A percentile compares a stretch with the other conserved stretches of the same genome.
Evolutionary conservation across 352 stramenopile genomes (phyloP).

Genomic region (Phytophthora crassamura): DNA sequence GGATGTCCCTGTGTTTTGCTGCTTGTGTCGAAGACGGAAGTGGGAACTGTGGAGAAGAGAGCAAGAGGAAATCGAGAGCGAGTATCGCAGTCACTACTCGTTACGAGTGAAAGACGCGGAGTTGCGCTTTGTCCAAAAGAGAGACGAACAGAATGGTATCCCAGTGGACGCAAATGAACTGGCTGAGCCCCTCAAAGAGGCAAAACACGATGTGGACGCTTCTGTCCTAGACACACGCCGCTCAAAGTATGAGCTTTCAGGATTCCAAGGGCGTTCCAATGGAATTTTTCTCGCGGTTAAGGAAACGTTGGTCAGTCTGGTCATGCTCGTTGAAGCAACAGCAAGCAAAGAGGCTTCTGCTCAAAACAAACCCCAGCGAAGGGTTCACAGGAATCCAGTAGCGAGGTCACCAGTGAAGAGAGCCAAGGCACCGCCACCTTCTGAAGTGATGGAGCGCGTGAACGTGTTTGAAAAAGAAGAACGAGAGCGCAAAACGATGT

Average conservation of each 20-base stretch:
- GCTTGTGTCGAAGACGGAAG: conserved; percentile 63
- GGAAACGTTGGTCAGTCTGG: conserved; percentile 20
- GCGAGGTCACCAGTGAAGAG: conserved; percentile 9
- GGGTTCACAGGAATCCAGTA: conserved; percentile 25
- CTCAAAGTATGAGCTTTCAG: conserved; percentile 20
- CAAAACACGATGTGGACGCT: neutral
- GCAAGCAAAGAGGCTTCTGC: neutral
- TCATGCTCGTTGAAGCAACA: conserved; percentile 31
- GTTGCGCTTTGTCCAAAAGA: conserved; percentile 29
- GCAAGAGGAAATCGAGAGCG: conserved; percentile 57
- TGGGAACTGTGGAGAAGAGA: conserved; percentile 61
- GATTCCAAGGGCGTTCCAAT: neutral
- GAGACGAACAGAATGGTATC: conserved; percentile 17
- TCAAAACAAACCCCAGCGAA: conserved; percentile 11
- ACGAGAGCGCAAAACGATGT: conserved; percentile 49
- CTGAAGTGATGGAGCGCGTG: conserved; percentile 24
- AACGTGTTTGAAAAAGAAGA: conserved; percentile 58
- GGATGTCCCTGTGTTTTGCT: conserved; percentile 55
- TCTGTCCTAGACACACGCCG: neutral
- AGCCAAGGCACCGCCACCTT: conserved; percentile 4
- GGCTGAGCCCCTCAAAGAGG: neutral
- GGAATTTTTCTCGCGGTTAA: conserved; percentile 2
- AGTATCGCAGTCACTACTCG: conserved; percentile 43
- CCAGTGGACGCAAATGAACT: conserved; percentile 5
- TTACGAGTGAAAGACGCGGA: conserved; percentile 61